Percentiles rank a stretch among this genome's conserved stretches.
These are phyloP conservation scores for Cryptococcus sp. DNA, from an alignment of 1,284 basidiomycete species.

Conservation along the genomic window DNA sequence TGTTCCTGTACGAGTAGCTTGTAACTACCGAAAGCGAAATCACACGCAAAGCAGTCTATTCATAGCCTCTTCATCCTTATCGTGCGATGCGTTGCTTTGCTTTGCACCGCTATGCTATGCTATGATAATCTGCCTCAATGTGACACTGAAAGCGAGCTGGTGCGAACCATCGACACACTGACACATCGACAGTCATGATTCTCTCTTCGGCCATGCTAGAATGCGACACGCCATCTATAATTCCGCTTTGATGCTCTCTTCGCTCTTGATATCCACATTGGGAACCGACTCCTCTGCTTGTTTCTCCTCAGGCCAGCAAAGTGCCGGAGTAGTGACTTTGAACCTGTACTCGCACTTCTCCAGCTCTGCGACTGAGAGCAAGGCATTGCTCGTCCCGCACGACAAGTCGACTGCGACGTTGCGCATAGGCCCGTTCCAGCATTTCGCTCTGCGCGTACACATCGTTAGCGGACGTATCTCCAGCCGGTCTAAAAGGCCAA, in stretches of 20 bases:
- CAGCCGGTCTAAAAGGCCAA: not conserved
- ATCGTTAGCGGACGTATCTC: not conserved
- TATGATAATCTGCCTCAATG: no score
- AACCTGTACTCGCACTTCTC: constrained; percentile 98
- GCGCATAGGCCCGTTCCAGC: constrained; percentile 94
- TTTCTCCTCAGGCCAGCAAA: constrained; percentile 67
- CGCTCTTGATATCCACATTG: not conserved
- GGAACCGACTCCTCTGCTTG: no score
- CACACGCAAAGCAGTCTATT: no score
- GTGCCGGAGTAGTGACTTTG: constrained; percentile 81
- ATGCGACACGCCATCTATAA: not conserved
- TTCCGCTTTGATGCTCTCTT: not conserved
- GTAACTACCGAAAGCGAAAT: no score
- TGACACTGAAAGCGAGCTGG: no score
- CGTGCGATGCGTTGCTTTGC: no score
- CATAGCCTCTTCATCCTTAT: no score
- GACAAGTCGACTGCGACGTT: constrained; percentile 63
- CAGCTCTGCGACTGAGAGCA: constrained; percentile 81
- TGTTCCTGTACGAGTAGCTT: no score
- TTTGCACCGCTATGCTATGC: no score
- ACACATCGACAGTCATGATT: no score
- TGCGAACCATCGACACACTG: no score
- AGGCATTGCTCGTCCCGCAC: constrained; percentile 82
- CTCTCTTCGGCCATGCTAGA: no score
- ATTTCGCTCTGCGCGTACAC: constrained; percentile 61